Evolutionary conservation across 805 yeast genomes (phyloP).

Genomic region (Kluyveromyces lactis): DNA sequence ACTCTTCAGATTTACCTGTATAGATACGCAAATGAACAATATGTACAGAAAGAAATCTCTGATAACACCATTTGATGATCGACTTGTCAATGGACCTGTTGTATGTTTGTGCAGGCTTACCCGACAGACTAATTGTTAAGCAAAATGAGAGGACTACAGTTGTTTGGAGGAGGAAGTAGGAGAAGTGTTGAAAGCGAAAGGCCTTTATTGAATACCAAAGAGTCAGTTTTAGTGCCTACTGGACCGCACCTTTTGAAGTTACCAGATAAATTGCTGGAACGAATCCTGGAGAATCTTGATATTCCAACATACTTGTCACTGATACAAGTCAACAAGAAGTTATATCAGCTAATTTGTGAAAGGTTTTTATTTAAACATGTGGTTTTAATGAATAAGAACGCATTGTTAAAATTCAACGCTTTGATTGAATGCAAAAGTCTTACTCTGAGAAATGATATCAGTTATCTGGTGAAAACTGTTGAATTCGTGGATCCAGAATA

Average conservation of each 20-base stretch:
- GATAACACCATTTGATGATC: too few species aligned
- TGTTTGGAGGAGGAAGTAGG: constrained; percentile 32
- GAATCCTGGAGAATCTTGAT: constrained; percentile 21
- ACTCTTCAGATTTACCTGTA: too few species aligned
- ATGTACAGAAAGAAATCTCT: too few species aligned
- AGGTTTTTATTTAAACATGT: constrained; percentile 23
- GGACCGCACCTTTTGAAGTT: constrained; percentile 14
- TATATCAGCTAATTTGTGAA: constrained; percentile 20
- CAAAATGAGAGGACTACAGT: constrained; percentile 34
- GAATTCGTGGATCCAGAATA: constrained; percentile 26
- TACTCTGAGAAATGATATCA: constrained; percentile 16
- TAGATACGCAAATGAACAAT: too few species aligned
- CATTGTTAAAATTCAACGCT: constrained; percentile 24
- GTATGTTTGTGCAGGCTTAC: too few species aligned
- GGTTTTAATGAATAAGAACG: constrained; percentile 16
- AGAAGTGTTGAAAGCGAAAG: constrained; percentile 11
- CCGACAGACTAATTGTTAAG: too few species aligned
- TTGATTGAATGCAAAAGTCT: constrained; percentile 25
- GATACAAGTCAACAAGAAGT: constrained; percentile 18
- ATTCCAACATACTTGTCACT: constrained; percentile 13
- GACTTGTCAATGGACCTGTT: too few species aligned
- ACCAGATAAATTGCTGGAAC: constrained; percentile 17
- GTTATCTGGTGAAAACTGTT: constrained; percentile 21
- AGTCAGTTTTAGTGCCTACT: not conserved
- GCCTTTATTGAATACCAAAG: constrained; percentile 2